phyloP scores from a whole-genome alignment of 73 alveolate species.

The Paramecium pentaurelia region DNA sequence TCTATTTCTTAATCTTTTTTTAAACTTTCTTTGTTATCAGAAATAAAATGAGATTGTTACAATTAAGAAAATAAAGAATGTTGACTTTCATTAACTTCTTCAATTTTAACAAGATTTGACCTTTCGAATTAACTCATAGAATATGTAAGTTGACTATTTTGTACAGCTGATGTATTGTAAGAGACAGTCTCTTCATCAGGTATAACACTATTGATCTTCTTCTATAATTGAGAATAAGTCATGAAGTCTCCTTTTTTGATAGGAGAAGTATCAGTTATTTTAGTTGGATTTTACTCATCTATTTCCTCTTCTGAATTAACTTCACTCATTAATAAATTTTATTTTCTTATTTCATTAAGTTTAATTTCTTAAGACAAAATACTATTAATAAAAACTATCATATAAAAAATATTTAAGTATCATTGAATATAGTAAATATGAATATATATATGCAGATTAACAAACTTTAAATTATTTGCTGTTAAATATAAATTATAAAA shows the following conservation, averaged over 20 bases:
- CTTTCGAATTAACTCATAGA: background rate
- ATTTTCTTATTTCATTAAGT: background rate
- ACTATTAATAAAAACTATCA: background rate
- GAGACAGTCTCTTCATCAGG: slow-evolving; percentile 49
- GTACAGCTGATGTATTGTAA: background rate
- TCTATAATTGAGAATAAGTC: background rate
- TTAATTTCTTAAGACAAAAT: background rate
- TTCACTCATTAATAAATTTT: slow-evolving; percentile 15
- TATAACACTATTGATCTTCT: background rate
- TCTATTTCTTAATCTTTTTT: background rate
- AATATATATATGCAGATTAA: background rate
- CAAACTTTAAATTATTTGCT: background rate
- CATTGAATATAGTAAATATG: too few relatives aligned
- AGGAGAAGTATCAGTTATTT: background rate
- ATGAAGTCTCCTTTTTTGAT: slow-evolving; percentile 30
- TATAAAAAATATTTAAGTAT: too few relatives aligned
- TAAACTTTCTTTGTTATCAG: background rate
- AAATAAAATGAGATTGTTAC: background rate
- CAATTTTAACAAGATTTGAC: background rate
- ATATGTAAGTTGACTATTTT: slow-evolving; percentile 4
- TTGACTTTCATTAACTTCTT: slow-evolving; percentile 26
- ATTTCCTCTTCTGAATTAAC: slow-evolving; percentile 20
- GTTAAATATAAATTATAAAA: background rate
- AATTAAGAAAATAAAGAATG: slow-evolving; percentile 6
- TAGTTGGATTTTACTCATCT: background rate